Evolutionary conservation across 495 filamentous ascomycete genomes (phyloP).

Genomic region (Penicillium malachiteum): DNA sequence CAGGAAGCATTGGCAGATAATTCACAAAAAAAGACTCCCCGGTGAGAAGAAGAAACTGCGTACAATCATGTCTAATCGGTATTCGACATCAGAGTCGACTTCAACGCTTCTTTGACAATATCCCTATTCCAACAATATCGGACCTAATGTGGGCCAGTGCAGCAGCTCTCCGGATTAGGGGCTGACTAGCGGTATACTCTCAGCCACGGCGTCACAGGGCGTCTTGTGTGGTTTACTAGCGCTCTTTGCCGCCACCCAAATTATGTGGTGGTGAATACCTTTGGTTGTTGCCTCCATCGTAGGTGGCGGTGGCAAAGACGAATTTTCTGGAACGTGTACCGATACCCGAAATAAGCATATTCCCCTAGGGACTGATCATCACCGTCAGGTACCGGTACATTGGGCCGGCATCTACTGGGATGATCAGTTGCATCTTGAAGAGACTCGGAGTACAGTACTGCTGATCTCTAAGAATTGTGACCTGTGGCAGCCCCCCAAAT

Average conservation of each 20-base stretch:
- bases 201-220: slow-evolving; percentile 12
- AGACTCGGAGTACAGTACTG: slow-evolving; percentile 10
- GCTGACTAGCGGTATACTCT: background rate
- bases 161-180: background rate
- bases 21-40: background rate
- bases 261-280: background rate
- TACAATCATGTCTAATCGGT: too few species aligned
- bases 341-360: background rate
- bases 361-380: slow-evolving; percentile 3
- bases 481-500: slow-evolving; percentile 46
- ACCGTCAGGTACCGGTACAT: slow-evolving; percentile 4
- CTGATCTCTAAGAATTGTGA: slow-evolving; percentile 29
- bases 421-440: too few species aligned
- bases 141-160: background rate
- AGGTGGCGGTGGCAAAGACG: slow-evolving; percentile 14
- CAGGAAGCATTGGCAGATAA: background rate
- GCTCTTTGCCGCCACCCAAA: background rate
- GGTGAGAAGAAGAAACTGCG: too few species aligned
- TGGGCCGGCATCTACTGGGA: slow-evolving; percentile 10
- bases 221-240: background rate
- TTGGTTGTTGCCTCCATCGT: background rate
- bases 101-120: too few species aligned
- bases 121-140: too few species aligned
- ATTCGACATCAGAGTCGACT: too few species aligned
- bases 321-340: background rate